A percentile compares a stretch with the other conserved stretches of the same genome.
Evolutionary conservation across 768 basidiomycete genomes (phyloP).

Genomic region (Ramaria rubella): DNA sequence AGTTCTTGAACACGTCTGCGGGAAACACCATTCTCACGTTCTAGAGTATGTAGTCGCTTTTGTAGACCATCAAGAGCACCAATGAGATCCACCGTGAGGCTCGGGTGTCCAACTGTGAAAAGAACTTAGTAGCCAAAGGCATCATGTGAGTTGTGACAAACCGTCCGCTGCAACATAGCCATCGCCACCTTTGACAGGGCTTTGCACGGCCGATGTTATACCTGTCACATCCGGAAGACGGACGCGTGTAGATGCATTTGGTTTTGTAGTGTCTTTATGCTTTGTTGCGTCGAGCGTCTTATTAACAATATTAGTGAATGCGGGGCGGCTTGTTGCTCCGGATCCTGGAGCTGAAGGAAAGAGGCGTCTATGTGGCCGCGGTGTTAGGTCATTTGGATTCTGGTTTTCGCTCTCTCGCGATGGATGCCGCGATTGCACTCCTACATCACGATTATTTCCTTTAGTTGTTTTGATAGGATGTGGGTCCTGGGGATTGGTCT

Average conservation of each 20-base stretch:
- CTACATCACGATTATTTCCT: neutral
- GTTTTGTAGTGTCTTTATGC: neutral
- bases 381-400: neutral
- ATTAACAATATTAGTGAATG: conserved; percentile 32
- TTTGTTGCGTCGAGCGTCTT: neutral
- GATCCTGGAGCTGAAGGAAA: neutral
- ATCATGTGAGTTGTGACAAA: conserved; percentile 23
- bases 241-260: conserved; percentile 34
- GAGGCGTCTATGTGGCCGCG: conserved; percentile 25
- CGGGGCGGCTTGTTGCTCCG: conserved; percentile 26
- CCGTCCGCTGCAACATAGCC: conserved; percentile 58
- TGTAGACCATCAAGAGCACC: conserved; percentile 59
- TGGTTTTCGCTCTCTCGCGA: neutral
- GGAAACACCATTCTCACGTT: conserved; percentile 77
- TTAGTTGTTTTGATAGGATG: neutral
- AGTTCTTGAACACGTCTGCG: conserved; percentile 79
- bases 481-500: neutral
- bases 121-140: conserved; percentile 1
- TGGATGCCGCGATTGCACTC: neutral
- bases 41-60: conserved; percentile 61
- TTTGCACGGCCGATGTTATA: conserved; percentile 68
- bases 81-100: conserved; percentile 47
- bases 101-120: neutral
- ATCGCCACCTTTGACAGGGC: conserved; percentile 53
- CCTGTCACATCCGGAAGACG: conserved; percentile 82